Percentiles rank a stretch among this genome's conserved stretches.
These are phyloP conservation scores for Picochlorum sp. DNA, from an alignment of 139 green algal species.

Conservation along the genomic window DNA sequence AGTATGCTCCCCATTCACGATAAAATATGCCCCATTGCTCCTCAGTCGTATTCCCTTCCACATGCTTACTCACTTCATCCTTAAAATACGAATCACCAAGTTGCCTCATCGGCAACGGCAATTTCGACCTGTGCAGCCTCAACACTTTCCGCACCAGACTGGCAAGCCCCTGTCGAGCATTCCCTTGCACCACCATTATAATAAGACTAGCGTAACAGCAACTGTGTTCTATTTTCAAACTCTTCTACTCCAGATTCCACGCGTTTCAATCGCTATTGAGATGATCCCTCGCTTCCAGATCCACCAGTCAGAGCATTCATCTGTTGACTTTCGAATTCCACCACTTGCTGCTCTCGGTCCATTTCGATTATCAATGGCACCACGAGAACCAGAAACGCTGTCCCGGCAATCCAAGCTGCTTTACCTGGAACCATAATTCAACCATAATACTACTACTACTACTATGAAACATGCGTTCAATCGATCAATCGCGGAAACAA, in stretches of 20 bases:
- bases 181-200: not conserved
- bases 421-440: conserved; percentile 52
- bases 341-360: conserved; percentile 65
- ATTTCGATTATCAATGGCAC: conserved; percentile 96
- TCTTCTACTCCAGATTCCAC: too few species aligned
- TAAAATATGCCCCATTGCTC: conserved; percentile 60
- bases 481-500: too few species aligned
- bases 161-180: not conserved
- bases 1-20: conserved; percentile 55
- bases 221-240: too few species aligned
- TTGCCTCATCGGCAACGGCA: conserved; percentile 50
- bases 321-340: conserved; percentile 52
- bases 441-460: too few species aligned
- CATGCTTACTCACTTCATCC: conserved; percentile 55
- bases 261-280: too few species aligned
- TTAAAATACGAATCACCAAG: conserved; percentile 55
- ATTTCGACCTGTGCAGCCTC: conserved; percentile 38
- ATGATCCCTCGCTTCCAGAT: not conserved
- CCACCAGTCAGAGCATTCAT: conserved; percentile 44
- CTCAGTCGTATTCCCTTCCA: conserved; percentile 32
- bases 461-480: too few species aligned
- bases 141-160: conserved; percentile 54
- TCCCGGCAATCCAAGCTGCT: conserved; percentile 82
- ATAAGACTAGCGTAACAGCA: too few species aligned
- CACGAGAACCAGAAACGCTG: conserved; percentile 75